Evolutionary conservation across 2,329 filamentous ascomycete species (phyloP).

Genomic region (Monilinia polystroma): DNA sequence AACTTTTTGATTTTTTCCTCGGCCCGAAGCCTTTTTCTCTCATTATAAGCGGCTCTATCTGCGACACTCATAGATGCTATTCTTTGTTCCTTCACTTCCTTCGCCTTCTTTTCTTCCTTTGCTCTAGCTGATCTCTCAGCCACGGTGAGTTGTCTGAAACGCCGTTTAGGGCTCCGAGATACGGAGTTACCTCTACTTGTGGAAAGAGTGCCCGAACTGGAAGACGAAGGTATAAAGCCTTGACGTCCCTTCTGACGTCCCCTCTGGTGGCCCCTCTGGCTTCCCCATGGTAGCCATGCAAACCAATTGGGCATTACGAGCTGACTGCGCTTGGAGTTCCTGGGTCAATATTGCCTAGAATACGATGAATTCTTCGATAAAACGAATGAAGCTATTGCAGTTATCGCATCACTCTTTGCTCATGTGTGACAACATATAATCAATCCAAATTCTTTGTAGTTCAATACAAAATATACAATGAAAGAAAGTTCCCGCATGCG

Average conservation of each 20-base stretch:
- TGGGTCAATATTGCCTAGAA: neutral
- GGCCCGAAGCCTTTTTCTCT: neutral
- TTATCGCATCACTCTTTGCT: no score
- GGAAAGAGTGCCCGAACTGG: no score
- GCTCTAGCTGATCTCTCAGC: neutral
- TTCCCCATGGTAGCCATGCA: neutral
- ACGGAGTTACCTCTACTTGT: neutral
- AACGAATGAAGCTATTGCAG: neutral
- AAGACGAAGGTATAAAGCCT: neutral
- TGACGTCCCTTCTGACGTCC: no score
- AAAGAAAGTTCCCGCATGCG: conserved; percentile 20
- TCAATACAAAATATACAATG: neutral
- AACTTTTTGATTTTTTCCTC: neutral
- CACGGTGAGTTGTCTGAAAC: neutral
- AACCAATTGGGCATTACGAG: conserved; percentile 7
- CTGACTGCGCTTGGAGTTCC: neutral
- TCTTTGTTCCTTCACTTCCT: neutral
- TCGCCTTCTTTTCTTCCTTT: neutral
- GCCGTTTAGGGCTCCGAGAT: neutral
- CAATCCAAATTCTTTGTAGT: conserved; percentile 10
- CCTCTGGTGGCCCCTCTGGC: no score
- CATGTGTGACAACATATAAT: conserved; percentile 8
- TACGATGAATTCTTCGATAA: neutral
- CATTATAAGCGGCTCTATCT: conserved; percentile 1
- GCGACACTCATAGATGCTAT: neutral